phyloP scores from a whole-genome alignment of 441 rosid species.

The Arabidopsis lyrata region DNA sequence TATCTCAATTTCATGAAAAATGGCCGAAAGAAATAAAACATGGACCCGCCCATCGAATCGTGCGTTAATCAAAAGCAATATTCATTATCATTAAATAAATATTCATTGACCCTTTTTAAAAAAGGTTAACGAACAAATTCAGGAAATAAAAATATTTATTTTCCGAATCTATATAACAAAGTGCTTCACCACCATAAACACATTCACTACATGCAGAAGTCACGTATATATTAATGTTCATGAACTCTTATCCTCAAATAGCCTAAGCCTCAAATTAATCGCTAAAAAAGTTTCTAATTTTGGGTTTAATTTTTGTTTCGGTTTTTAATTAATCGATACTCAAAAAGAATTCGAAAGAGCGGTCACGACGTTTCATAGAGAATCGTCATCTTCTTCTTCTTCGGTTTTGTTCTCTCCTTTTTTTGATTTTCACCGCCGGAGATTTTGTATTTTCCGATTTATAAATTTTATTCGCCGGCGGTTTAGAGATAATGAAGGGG shows the following conservation, averaged over 20 bases:
- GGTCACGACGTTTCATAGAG: constrained; percentile 42
- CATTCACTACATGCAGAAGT: constrained; percentile 37
- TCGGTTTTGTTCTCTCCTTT: not conserved
- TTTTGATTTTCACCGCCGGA: constrained; percentile 40
- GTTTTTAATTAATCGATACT: not conserved
- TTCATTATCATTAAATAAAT: not conserved
- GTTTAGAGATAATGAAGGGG: constrained; percentile 52
- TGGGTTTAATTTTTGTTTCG: not conserved
- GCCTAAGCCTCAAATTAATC: constrained; percentile 13
- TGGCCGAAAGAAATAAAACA: constrained; percentile 36
- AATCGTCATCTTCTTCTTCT: constrained; percentile 25
- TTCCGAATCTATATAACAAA: not conserved
- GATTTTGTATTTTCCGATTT: constrained; percentile 2
- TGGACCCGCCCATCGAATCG: constrained; percentile 23
- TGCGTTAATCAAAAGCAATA: constrained; percentile 32
- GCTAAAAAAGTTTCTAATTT: constrained; percentile 33
- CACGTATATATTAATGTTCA: constrained; percentile 22
- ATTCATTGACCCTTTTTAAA: too few species aligned
- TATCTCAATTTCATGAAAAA: constrained; percentile 13
- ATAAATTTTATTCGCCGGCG: constrained; percentile 31
- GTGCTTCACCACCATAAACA: constrained; percentile 36
- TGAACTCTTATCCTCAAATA: constrained; percentile 27
- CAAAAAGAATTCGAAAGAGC: not conserved
- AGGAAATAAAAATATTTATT: constrained; percentile 31
- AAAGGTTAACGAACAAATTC: constrained; percentile 17